phyloP scores from a whole-genome alignment of 2,329 filamentous ascomycete species.

The Trichoderma endophyticum region DNA sequence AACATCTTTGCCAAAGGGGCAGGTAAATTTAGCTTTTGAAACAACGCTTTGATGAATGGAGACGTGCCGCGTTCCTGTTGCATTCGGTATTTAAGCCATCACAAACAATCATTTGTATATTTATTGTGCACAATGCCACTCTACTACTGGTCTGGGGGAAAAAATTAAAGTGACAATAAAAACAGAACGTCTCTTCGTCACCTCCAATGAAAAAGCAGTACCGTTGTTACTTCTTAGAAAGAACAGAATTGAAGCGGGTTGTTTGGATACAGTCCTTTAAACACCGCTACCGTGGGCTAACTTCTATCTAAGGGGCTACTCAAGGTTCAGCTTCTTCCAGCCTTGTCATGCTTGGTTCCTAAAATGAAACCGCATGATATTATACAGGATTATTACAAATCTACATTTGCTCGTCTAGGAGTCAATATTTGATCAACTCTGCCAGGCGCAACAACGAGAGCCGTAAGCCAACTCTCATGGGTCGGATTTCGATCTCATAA shows the following conservation, averaged over 20 bases:
- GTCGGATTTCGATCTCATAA: background rate
- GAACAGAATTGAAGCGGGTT: too few species aligned
- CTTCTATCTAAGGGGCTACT: background rate
- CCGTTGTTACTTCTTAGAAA: background rate
- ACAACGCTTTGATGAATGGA: background rate
- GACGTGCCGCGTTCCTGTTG: background rate
- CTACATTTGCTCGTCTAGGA: background rate
- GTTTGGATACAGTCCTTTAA: background rate
- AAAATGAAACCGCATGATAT: background rate
- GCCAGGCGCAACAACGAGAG: background rate
- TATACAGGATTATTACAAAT: background rate
- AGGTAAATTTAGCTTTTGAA: background rate
- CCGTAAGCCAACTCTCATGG: background rate
- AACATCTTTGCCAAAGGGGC: background rate
- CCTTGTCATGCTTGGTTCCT: background rate
- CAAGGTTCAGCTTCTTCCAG: background rate
- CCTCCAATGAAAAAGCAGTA: background rate
- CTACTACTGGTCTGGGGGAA: too few species aligned
- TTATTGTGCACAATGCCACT: background rate
- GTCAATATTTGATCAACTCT: background rate
- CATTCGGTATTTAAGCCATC: background rate
- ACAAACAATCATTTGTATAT: background rate
- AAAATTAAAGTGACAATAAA: background rate
- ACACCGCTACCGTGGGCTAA: background rate
- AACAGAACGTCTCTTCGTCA: background rate